These are phyloP conservation scores for Kalmusia sp. DNA, from an alignment of 2,329 filamentous ascomycete species.

Conservation along the genomic window DNA sequence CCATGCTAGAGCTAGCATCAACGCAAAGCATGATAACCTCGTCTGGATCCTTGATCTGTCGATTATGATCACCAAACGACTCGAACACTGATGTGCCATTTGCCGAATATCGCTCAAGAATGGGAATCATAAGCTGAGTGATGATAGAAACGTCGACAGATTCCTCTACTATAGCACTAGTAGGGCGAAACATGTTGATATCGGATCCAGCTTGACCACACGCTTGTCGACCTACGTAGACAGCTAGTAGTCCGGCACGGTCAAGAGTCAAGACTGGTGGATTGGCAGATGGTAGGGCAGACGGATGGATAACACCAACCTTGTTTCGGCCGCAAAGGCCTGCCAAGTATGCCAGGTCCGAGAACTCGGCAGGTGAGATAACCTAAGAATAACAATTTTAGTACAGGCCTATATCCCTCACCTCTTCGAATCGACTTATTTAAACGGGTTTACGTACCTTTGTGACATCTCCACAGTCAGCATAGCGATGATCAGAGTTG, in stretches of 20 bases:
- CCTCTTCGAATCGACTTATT: constrained; percentile 35
- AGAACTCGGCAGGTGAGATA: no score
- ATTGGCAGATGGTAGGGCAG: constrained; percentile 33
- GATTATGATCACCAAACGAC: constrained; percentile 35
- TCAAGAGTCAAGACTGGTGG: constrained; percentile 46
- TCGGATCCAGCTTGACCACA: constrained; percentile 43
- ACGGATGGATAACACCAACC: constrained; percentile 37
- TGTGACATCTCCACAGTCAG: constrained; percentile 21
- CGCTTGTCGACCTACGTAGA: constrained; percentile 43
- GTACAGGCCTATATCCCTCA: no score
- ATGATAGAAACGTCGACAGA: constrained; percentile 44
- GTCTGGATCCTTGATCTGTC: constrained; percentile 36
- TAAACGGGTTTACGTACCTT: constrained; percentile 23
- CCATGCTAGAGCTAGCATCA: constrained; percentile 45
- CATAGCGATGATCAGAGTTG: constrained; percentile 17
- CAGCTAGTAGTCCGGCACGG: constrained; percentile 39
- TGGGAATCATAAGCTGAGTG: constrained; percentile 42
- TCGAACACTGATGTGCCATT: constrained; percentile 46
- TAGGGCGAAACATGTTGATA: constrained; percentile 42
- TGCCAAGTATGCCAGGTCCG: no score
- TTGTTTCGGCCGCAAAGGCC: no score
- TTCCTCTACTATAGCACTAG: constrained; percentile 28
- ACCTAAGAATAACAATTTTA: no score
- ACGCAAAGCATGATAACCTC: constrained; percentile 47
- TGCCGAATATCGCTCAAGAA: constrained; percentile 34